Evolutionary conservation across 306 rosid species (phyloP).

Genomic region (Casuarina cunninghamiana): DNA sequence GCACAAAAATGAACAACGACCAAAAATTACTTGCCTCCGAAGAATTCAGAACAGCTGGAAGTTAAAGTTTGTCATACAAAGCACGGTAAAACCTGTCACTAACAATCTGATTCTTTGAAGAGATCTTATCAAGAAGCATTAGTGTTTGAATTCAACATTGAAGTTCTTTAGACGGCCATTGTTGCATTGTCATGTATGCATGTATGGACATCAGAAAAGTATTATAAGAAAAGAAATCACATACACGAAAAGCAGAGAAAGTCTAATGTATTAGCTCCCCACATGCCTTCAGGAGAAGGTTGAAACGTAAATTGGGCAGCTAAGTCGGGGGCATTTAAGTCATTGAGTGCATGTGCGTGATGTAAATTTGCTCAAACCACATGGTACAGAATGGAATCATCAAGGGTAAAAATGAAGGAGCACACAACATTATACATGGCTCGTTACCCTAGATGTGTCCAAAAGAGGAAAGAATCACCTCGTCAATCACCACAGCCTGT

Average conservation of each 20-base stretch:
- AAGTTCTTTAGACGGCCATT: conserved; percentile 70
- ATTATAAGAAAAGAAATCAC: no score
- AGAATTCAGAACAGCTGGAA: conserved; percentile 87
- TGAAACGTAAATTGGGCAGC: no score
- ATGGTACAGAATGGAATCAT: not conserved
- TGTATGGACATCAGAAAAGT: no score
- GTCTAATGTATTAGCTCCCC: no score
- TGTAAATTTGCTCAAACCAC: conserved; percentile 17
- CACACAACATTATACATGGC: conserved; percentile 92
- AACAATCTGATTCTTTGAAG: conserved; percentile 86
- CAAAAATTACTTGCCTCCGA: conserved; percentile 60
- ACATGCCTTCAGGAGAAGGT: no score
- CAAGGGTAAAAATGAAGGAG: conserved; percentile 11
- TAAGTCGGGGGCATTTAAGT: no score
- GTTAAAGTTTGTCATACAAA: conserved; percentile 79
- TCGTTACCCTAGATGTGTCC: conserved; percentile 79
- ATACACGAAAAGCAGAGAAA: no score
- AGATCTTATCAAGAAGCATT: conserved; percentile 94
- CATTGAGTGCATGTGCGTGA: no score
- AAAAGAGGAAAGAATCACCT: conserved; percentile 92
- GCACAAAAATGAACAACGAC: not conserved
- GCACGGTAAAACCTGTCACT: conserved; percentile 94
- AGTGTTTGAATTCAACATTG: conserved; percentile 92
- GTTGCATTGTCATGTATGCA: no score
- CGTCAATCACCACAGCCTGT: conserved; percentile 87